These are phyloP conservation scores for Fraxinus nigra DNA, from an alignment of 305 asterid genomes.

Conservation along the genomic window DNA sequence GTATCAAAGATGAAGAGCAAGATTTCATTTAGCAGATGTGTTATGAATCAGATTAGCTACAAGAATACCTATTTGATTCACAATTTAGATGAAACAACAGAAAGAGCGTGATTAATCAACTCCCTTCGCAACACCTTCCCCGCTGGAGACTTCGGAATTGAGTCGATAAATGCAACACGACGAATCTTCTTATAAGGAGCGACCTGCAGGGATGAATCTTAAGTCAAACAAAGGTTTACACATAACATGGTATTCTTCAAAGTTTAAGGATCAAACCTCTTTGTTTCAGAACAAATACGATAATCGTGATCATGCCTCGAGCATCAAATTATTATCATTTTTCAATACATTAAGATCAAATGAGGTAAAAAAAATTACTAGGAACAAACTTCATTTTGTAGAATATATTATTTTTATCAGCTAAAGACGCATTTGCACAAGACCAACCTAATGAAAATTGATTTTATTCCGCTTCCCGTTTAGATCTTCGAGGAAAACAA, in stretches of 20 bases:
- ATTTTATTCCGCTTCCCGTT: background rate
- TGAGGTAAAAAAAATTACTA: background rate
- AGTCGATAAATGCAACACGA: constrained; percentile 49
- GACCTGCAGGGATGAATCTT: constrained; percentile 41
- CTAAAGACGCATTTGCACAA: background rate
- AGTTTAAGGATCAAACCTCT: background rate
- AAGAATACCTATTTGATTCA: constrained; percentile 19
- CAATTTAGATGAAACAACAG: constrained; percentile 46
- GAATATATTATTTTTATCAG: background rate
- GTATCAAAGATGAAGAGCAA: background rate
- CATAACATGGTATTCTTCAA: background rate
- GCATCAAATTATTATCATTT: background rate
- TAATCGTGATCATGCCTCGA: background rate
- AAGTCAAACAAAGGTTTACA: background rate
- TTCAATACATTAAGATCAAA: background rate
- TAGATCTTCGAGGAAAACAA: background rate
- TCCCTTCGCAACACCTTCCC: constrained; percentile 80
- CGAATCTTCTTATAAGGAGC: constrained; percentile 77
- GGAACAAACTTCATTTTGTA: background rate
- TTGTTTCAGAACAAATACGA: background rate
- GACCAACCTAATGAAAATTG: background rate
- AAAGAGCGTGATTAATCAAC: constrained; percentile 43
- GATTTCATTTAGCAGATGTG: background rate
- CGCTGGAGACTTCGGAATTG: constrained; percentile 72
- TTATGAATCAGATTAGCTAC: background rate